Conservation (phyloP, 2,329 filamentous ascomycete genomes). For the Nigrospora oryzae region DNA sequence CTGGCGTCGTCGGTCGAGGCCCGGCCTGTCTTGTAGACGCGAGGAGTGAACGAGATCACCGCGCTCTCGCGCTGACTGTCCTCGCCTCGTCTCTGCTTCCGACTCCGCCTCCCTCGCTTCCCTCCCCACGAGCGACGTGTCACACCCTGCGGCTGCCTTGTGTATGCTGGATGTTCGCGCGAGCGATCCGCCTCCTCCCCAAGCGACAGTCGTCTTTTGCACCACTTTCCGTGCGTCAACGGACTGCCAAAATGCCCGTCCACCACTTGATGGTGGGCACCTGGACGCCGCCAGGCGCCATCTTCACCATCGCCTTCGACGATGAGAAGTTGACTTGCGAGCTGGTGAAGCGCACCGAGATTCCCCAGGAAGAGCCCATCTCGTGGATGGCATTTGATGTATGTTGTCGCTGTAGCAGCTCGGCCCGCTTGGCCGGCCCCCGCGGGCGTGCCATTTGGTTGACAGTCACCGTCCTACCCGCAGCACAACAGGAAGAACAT, state of each 20-base stretch:
- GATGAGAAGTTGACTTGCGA: conserved; percentile 68
- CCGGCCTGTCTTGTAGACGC: no score
- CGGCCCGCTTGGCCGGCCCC: neutral
- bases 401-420: conserved; percentile 26
- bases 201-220: no score
- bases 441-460: conserved; percentile 1
- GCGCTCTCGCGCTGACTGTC: no score
- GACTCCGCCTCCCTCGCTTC: no score
- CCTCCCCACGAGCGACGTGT: no score
- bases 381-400: conserved; percentile 92
- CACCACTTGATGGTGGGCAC: conserved; percentile 90
- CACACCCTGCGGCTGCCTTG: no score
- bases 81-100: no score
- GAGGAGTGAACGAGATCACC: no score
- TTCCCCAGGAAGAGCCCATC: conserved; percentile 76
- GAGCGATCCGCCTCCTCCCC: no score
- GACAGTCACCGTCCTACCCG: conserved; percentile 9
- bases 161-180: no score
- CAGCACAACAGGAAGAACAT: conserved; percentile 77
- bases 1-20: no score
- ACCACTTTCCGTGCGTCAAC: conserved; percentile 8
- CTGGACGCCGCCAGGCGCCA: conserved; percentile 82
- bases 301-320: conserved; percentile 84
- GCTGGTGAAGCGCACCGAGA: conserved; percentile 71
- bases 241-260: conserved; percentile 51